Base-by-base conservation (phyloP, 352 stramenopile genomes). In the Globisporangium recalcitrans region DNA sequence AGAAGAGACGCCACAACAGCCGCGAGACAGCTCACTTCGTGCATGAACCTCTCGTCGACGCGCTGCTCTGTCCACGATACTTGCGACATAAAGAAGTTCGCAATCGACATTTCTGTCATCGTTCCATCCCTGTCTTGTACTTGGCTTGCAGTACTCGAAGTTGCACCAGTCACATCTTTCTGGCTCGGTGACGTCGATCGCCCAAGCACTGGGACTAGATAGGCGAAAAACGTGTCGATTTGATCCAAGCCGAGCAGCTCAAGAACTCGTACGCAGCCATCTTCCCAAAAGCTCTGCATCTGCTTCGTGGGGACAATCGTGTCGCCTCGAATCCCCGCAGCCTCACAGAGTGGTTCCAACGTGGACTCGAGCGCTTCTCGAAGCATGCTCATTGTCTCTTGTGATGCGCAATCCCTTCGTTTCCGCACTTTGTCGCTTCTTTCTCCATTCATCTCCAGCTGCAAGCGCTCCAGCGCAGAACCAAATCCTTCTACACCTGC, bases 191-290 rank as follows among this genome's bases (percentile, higher is more conserved):
- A 4, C 22, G 22, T 4, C 16, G 48, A 44, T 32, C 21, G 48
- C 29, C 13, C 21, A 5, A 67, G 19, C 21, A 26, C 42, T 9
- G 61, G 53, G 14, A 67, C 53, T 14, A 67, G 11, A 19, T 56
- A 55, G 16, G 61, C 53, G 40, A 67, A 67, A 48, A 67, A 67
- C 5, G 44, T 34, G 1, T 67, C 53, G 4, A 62, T 7, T 24
- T 44, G 11, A 1, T 32, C 3, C 26, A 67, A n/a, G 2, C 61
- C 53, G 8, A 62, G n/a, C n/a, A 34, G 9, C n/a, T 42, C 52
- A 16, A 67, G 11, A 32, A 56, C 61, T 14, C 32, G 40, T 19
- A 67, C 19, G 7, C 53, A 57, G 0, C 53, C 61, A 19, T 61
- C 52, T 29, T 31, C 31, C 60, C 60, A 65, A 4, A 65, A 10